These are phyloP conservation scores for Brassica rapa DNA, from an alignment of 345 rosid genomes.

Conservation along the genomic window DNA sequence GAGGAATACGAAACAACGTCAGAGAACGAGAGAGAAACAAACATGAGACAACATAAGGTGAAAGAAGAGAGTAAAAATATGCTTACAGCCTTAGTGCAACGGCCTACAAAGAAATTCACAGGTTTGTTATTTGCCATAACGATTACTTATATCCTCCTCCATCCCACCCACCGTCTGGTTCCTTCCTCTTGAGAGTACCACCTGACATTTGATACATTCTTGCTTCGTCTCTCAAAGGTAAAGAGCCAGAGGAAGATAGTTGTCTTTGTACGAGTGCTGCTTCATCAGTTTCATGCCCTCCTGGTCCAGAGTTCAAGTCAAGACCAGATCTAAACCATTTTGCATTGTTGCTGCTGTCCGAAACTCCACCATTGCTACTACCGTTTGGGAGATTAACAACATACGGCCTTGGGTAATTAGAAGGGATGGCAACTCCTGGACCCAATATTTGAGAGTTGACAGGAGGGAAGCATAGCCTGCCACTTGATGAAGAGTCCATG, in stretches of 20 bases:
- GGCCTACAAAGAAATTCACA: slow-evolving; percentile 15
- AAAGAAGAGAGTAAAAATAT: neutral
- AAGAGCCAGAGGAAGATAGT: slow-evolving; percentile 53
- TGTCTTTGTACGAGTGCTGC: slow-evolving; percentile 50
- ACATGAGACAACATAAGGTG: neutral
- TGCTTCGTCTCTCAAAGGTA: slow-evolving; percentile 60
- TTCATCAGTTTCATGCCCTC: slow-evolving; percentile 66
- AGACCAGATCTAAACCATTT: slow-evolving; percentile 74
- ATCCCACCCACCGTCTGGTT: slow-evolving; percentile 95
- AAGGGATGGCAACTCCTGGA: slow-evolving; percentile 50
- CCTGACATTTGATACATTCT: slow-evolving; percentile 70
- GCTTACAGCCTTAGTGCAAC: slow-evolving; percentile 30
- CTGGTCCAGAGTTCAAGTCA: slow-evolving; percentile 88
- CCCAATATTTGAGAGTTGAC: slow-evolving; percentile 59
- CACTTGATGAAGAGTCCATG: slow-evolving; percentile 65
- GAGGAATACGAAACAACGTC: neutral
- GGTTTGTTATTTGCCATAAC: slow-evolving; percentile 69
- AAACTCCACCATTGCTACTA: slow-evolving; percentile 43
- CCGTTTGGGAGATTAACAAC: slow-evolving; percentile 62
- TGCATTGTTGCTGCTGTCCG: slow-evolving; percentile 43
- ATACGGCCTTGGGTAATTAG: slow-evolving; percentile 64
- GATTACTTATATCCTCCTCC: slow-evolving; percentile 58
- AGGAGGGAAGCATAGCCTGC: slow-evolving; percentile 54
- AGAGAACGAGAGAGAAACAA: neutral
- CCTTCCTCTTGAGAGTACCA: slow-evolving; percentile 75